Base-by-base conservation (phyloP, 176 grass and related monocot genomes). In the Thinopyrum elongatum region DNA sequence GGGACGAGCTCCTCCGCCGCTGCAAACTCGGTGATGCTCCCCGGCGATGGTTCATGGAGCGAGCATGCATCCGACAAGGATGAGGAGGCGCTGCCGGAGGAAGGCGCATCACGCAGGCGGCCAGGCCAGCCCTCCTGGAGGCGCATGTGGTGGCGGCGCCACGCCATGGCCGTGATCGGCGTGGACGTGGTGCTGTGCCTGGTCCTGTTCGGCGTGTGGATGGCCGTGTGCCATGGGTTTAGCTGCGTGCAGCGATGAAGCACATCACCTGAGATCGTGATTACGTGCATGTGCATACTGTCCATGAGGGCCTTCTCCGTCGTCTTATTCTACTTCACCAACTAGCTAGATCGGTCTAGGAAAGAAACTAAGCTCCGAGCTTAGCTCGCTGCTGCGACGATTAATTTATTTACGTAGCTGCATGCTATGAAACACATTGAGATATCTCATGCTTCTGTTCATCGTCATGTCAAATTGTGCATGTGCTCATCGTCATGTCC, bases 201-300 rank as follows among this genome's bases (percentile, higher is more conserved):
- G 51, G 35, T 98, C 19, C 84, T 95, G 77, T 92, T 93, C 70
- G 82, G 62, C 49, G 78, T 90, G 80, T 98, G 95, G 95, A 66
- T 95, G 74, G 83, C 34, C 0, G 91, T 92, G 77, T 98, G 95
- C 81, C 49, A 85, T 44, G 95, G 95, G 12, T 92, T 98, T 58
- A 80, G 59, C 3, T 98, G 95, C 42, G 87, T 93, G 76, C 66
- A 79, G 77, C 15, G 83, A 76, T 86, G 77, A 86, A 57, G 29
- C 66, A 23, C 27, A 9, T 27, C 39, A 28, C 21, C 33, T 23
- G 21, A 8, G 3, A 30, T 57, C 78, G 81, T 74, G 60, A 61
- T 67, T 27, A 62, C 12, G n/a, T 15, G 7, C 33, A 38, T 77
- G 17, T 11, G 15, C 42, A 53, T 49, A 51, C 23, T 58, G 71